Percentiles rank a stretch among this genome's conserved stretches.
Evolutionary conservation across 2,329 filamentous ascomycete genomes (phyloP).

Genomic region (Neophaeococcomyces aloes): DNA sequence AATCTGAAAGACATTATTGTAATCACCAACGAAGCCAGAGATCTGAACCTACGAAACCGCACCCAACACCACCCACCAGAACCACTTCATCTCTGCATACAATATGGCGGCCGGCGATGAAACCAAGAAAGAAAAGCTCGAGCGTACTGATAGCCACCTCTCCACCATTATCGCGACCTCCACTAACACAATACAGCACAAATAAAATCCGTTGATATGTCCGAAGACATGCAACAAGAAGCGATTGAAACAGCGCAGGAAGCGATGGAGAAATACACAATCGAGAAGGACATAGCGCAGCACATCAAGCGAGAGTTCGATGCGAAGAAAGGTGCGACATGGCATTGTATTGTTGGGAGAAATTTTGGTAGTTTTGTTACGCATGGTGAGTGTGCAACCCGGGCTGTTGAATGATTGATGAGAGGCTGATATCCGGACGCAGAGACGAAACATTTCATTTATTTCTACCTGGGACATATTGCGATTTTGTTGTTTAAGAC

Average conservation of each 20-base stretch:
- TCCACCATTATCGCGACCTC: conserved; percentile 2
- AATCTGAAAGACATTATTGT: no score
- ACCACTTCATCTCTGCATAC: no score
- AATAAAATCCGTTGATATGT: conserved; percentile 98
- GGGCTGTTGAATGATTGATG: no score
- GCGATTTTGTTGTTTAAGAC: conserved; percentile 99
- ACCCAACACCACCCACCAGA: not conserved
- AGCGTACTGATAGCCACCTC: conserved; percentile 44
- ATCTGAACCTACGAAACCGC: not conserved
- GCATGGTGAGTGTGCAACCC: conserved; percentile 73
- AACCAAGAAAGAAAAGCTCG: conserved; percentile 58
- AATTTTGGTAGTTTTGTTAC: conserved; percentile 99
- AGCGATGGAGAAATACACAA: conserved; percentile 60
- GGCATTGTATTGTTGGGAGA: conserved; percentile 96
- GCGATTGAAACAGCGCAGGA: conserved; percentile 81
- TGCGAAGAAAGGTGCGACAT: conserved; percentile 90
- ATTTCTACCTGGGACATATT: conserved; percentile 98
- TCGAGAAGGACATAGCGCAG: conserved; percentile 87
- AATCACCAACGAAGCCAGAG: no score
- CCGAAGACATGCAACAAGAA: conserved; percentile 95
- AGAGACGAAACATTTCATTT: conserved; percentile 99
- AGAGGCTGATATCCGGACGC: conserved; percentile 17
- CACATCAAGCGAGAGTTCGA: conserved; percentile 98
- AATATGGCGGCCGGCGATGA: conserved; percentile 15
- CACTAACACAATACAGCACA: conserved; percentile 52